phyloP scores from a whole-genome alignment of 2,329 filamentous ascomycete genomes.

The Botrytis porri region DNA sequence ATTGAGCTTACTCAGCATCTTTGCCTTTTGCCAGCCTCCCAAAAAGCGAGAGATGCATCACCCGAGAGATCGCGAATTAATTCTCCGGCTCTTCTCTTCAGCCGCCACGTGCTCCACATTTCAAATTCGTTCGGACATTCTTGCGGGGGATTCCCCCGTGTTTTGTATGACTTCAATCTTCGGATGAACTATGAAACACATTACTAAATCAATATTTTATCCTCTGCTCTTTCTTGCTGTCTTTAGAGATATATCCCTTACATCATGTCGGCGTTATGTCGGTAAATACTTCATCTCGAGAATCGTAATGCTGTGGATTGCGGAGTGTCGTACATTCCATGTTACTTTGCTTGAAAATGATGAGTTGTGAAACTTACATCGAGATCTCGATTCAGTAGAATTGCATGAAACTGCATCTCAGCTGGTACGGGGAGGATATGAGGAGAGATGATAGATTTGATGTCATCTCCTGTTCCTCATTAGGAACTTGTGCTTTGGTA shows the following conservation, averaged over 20 bases:
- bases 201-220: background rate
- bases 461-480: background rate
- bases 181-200: too few relatives aligned
- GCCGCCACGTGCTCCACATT: too few relatives aligned
- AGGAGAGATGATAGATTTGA: background rate
- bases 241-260: fast-evolving
- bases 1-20: too few relatives aligned
- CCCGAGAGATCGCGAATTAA: too few relatives aligned
- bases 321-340: too few relatives aligned
- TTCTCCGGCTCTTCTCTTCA: too few relatives aligned
- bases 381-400: background rate
- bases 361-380: background rate
- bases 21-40: too few relatives aligned
- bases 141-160: too few relatives aligned
- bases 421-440: background rate
- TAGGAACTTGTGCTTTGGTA: background rate
- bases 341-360: background rate
- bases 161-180: background rate
- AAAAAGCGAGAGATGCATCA: too few relatives aligned
- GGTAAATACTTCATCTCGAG: too few relatives aligned
- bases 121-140: too few relatives aligned
- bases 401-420: background rate
- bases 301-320: too few relatives aligned
- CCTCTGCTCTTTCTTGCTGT: background rate
- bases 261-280: background rate